These are phyloP conservation scores for Cladophialophora carrionii DNA, from an alignment of 2,329 filamentous ascomycete species.

Conservation along the genomic window DNA sequence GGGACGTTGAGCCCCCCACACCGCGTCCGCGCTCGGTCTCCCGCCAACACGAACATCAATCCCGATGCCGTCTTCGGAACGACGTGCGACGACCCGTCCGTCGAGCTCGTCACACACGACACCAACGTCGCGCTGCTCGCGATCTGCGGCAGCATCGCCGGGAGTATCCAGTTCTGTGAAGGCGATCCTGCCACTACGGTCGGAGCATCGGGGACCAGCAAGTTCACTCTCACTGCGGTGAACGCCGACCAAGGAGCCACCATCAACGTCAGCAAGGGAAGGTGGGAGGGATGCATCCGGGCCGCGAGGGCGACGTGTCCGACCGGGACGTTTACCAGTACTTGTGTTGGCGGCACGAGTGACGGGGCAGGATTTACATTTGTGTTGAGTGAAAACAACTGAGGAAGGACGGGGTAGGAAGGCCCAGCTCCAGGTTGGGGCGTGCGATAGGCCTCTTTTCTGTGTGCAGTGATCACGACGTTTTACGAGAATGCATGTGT, in stretches of 20 bases:
- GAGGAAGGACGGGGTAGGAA: neutral
- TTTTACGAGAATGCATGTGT: neutral
- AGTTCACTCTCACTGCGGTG: constrained; percentile 52
- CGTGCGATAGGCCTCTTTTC: neutral
- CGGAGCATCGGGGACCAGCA: constrained; percentile 54
- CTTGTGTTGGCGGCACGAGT: constrained; percentile 55
- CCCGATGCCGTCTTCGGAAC: constrained; percentile 42
- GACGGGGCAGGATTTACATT: constrained; percentile 42
- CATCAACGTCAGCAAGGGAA: constrained; percentile 58
- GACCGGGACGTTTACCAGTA: constrained; percentile 51
- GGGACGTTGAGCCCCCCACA: constrained; percentile 6
- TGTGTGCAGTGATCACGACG: neutral
- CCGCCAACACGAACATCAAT: constrained; percentile 39
- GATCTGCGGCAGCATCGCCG: constrained; percentile 57
- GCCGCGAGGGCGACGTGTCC: constrained; percentile 58
- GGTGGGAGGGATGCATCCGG: constrained; percentile 59
- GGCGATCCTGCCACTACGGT: constrained; percentile 51
- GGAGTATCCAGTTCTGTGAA: constrained; percentile 52
- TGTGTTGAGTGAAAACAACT: constrained; percentile 25
- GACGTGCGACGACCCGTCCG: constrained; percentile 43
- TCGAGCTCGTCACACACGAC: constrained; percentile 56
- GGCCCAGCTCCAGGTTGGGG: no score
- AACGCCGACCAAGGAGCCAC: constrained; percentile 48
- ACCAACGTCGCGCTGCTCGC: constrained; percentile 53
- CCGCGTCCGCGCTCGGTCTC: constrained; percentile 13